Evolutionary conservation across 2,329 filamentous ascomycete species (phyloP), one percentile per base, ranked within the genome.

Genomic region (Raffaelea deltoideospora): DNA sequence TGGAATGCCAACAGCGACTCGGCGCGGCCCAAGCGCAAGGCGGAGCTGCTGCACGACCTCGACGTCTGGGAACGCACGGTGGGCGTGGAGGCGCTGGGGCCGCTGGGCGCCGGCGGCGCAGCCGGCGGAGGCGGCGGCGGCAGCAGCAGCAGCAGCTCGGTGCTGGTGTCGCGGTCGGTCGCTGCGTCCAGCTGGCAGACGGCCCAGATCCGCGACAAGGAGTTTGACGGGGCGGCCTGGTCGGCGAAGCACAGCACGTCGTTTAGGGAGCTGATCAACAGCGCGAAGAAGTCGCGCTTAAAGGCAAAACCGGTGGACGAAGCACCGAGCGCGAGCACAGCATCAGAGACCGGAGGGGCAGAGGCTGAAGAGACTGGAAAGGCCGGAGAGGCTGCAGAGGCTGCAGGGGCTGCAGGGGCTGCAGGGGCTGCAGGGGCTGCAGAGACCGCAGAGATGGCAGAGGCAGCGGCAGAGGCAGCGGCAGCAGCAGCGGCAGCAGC

Each of bases 1-100:
- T 95, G 85, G 80, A 98, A 98, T 54, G 83, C 92, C 10, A 98
- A 98, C 53, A 94, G 86, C 57, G 90, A 98, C 55, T 80, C 87
- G 3, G 71, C 70, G 26, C 63, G 64, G 2, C 85, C 85, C 0
- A 81, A 79, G 51, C 64, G 65, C 10, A 84, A 82, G 44, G 51
- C 59, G 7, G 78, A 90, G 39, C 56, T 98, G 5, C 57, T 93
- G 14, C 72, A 71, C 13, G 88, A 96, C 41, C 56, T 98, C 11
- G 80, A 88, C 18, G 58, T 72, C 1, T 96, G 90, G 88, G 90
- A 98, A 56, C 69, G 76, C 31, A 88, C 81, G 0, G 76, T 92
- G 44, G 83, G 84, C 9, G 71, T 72, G 7, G 27, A 18, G 9
- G 33, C 36, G 10, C 24, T 26, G 56, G n/a, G 20, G 4, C n/a